These are phyloP conservation scores for Thalassiosira exigua DNA, from an alignment of 352 stramenopile species.

Conservation along the genomic window DNA sequence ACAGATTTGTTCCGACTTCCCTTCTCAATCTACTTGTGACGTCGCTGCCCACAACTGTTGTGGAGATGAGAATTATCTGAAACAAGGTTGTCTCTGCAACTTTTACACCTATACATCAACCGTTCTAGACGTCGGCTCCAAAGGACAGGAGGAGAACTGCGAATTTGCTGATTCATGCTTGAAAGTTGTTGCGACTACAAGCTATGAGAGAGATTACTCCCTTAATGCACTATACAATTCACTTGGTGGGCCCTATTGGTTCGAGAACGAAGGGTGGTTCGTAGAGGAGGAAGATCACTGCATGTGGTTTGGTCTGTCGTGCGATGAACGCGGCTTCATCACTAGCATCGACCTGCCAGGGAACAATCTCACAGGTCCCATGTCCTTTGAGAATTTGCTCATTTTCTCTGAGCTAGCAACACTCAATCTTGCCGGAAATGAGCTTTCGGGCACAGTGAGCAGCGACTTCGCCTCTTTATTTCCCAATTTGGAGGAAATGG, in stretches of 20 bases:
- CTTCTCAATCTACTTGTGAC: conserved; percentile 8
- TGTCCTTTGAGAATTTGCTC: background rate
- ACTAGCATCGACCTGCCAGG: conserved; percentile 20
- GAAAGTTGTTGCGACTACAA: background rate
- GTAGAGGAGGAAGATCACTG: conserved; percentile 11
- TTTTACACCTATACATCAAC: background rate
- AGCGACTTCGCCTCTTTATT: background rate
- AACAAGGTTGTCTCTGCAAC: background rate
- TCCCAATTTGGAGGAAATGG: conserved; percentile 11
- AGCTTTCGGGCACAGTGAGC: background rate
- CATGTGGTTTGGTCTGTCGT: conserved; percentile 28
- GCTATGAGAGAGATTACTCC: background rate
- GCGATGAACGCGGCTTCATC: conserved; percentile 6
- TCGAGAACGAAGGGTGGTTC: conserved; percentile 33
- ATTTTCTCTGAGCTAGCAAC: conserved; percentile 5
- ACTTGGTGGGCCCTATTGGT: conserved; percentile 20
- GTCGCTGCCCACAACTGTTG: background rate
- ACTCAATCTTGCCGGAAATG: conserved; percentile 9
- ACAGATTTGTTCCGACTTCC: conserved; percentile 22
- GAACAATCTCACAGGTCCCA: conserved; percentile 38
- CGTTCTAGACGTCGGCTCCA: background rate
- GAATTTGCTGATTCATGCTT: background rate
- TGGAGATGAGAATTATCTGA: background rate
- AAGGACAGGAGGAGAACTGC: background rate
- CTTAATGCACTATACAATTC: conserved; percentile 6